A percentile compares a stretch with the other conserved stretches of the same genome.
Conservation (phyloP, 345 rosid species). For the Gossypium anomalum region DNA sequence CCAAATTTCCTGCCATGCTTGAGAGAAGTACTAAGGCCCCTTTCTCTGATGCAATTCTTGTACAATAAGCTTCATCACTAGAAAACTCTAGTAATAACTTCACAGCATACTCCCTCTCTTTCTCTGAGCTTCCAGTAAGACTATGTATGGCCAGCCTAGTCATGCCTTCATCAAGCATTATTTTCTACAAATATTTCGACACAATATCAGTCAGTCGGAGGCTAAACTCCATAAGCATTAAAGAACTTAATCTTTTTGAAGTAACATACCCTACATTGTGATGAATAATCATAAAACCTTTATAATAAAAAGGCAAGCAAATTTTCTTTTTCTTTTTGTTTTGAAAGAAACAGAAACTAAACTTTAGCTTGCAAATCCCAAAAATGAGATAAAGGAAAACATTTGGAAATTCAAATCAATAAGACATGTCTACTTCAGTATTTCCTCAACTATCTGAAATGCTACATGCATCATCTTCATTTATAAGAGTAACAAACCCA, state of each 20-base stretch:
- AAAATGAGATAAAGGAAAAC: neutral
- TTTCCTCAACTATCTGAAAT: neutral
- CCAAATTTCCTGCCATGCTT: conserved; percentile 39
- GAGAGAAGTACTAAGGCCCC: conserved; percentile 44
- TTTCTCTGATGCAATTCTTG: conserved; percentile 35
- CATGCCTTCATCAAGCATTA: conserved; percentile 45
- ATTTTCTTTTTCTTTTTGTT: neutral
- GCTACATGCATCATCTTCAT: neutral
- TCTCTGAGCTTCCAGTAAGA: conserved; percentile 41
- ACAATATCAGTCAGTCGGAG: conserved; percentile 8
- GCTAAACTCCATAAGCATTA: neutral
- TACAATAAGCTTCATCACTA: conserved; percentile 33
- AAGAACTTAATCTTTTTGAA: neutral
- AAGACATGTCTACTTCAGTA: neutral
- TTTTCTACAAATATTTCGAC: conserved; percentile 22
- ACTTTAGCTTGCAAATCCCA: neutral
- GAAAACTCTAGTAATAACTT: conserved; percentile 37
- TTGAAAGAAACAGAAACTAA: neutral
- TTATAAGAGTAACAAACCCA: neutral
- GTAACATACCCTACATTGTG: neutral
- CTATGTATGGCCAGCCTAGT: conserved; percentile 37
- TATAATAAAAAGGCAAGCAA: conserved; percentile 2
- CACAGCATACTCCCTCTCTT: conserved; percentile 36
- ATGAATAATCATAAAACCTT: neutral
- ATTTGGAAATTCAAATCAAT: neutral